Evolutionary conservation across 1,284 basidiomycete species (phyloP), one percentile per base, ranked within the genome.

Genomic region (Melampsora americana): DNA sequence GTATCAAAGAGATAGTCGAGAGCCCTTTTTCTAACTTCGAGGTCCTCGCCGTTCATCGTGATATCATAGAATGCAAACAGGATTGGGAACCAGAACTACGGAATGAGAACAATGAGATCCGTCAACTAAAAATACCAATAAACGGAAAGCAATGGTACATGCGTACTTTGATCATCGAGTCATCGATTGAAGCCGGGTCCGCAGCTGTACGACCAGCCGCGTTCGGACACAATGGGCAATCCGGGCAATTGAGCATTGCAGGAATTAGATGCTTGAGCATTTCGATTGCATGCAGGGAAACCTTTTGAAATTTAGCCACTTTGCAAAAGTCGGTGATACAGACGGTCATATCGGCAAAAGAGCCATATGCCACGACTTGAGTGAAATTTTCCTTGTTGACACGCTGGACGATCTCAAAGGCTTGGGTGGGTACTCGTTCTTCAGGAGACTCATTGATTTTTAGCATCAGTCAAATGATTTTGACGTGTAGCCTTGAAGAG

Each of bases 291-390:
- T 98, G 88, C 50, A 99, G 85, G 81, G 92, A 93, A 85, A 99
- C 94, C 83, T 97, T 97, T 84, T 99, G 96, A 84, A 94, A 98
- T 84, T 96, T 96, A 87, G 89, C 93, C 79, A 95, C 92, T 87
- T 99, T 98, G 86, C 93, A 96, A 84, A 99, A 99, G 83, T 98
- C 95, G 46, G 96, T 98, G 78, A 99, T 90, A 85, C 97, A 99
- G 56, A 95, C 92, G 12, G 92, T 95, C 74, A 99, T 84, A 83
- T 99, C 96, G 69, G 94, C 92, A 82, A 99, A 98, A 5, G 95
- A 90, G 44, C 95, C 95, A 82, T 95, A 89, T 67, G 89, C 89
- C 66, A 99, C 91, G 77, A 99, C 91, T 20, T 90, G 88, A n/a
- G 87, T 82, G 83, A 99, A 96, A 83, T 97, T 92, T 72, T 95